A percentile compares a stretch with the other conserved stretches of the same genome.
Conservation (phyloP, 441 rosid genomes). For the Erysimum cheiri region DNA sequence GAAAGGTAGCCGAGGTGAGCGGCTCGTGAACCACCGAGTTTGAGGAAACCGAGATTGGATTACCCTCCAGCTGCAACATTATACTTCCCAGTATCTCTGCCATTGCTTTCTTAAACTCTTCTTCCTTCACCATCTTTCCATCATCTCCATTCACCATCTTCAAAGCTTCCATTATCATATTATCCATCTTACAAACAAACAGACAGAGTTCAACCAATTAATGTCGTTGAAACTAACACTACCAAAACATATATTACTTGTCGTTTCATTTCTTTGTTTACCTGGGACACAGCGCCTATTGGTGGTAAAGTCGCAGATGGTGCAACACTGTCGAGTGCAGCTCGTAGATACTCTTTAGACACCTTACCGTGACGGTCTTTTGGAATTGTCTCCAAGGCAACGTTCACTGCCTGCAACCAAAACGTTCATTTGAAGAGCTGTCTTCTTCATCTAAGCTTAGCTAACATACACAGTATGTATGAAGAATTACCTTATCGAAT, state of each 20-base stretch:
- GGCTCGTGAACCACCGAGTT: slow-evolving; percentile 97
- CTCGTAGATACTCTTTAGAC: slow-evolving; percentile 64
- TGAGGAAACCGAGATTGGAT: slow-evolving; percentile 68
- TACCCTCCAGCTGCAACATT: slow-evolving; percentile 87
- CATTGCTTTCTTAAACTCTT: slow-evolving; percentile 80
- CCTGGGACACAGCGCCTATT: slow-evolving; percentile 82
- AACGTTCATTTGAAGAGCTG: not conserved
- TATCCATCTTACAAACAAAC: slow-evolving; percentile 70
- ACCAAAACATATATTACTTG: too few relatives aligned
- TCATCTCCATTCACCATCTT: slow-evolving; percentile 75
- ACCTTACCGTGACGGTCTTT: slow-evolving; percentile 77
- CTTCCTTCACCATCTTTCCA: slow-evolving; percentile 77
- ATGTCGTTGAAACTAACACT: not conserved
- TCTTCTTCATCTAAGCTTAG: slow-evolving; percentile 6
- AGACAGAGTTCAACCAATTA: slow-evolving; percentile 12
- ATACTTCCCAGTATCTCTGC: slow-evolving; percentile 76
- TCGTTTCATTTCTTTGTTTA: slow-evolving; percentile 26
- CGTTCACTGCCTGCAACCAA: slow-evolving; percentile 61
- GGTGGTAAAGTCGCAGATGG: slow-evolving; percentile 87
- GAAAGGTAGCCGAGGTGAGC: slow-evolving; percentile 59
- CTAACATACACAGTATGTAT: too few relatives aligned
- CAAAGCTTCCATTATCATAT: slow-evolving; percentile 55
- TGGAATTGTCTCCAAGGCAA: slow-evolving; percentile 62
- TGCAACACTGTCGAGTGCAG: slow-evolving; percentile 70
- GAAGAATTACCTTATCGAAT: slow-evolving; percentile 71